phyloP scores from a whole-genome alignment of 176 grass and related monocot species.

The Oryza australiensis region DNA sequence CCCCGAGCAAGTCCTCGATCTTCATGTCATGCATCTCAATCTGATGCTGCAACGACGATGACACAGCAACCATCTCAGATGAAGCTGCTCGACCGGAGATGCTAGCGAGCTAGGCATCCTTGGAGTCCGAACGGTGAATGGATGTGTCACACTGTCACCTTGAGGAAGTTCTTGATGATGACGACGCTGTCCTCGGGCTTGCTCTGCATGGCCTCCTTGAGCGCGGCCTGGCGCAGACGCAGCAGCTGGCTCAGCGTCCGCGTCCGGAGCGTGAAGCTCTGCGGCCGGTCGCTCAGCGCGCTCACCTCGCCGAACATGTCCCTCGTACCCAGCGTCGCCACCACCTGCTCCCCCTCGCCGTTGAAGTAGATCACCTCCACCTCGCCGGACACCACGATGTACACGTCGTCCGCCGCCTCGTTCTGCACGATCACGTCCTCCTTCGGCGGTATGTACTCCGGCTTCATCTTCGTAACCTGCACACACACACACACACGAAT shows the following conservation, averaged over 20 bases:
- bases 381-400: slow-evolving; percentile 78
- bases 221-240: slow-evolving; percentile 72
- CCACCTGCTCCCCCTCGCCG: slow-evolving; percentile 43
- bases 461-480: slow-evolving; percentile 74
- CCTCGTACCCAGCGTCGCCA: slow-evolving; percentile 44
- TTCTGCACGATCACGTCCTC: slow-evolving; percentile 93
- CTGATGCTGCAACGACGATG: slow-evolving; percentile 51
- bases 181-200: slow-evolving; percentile 71
- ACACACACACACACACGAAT: not conserved
- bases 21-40: slow-evolving; percentile 78
- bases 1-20: slow-evolving; percentile 61
- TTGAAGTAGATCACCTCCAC: slow-evolving; percentile 53
- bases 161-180: slow-evolving; percentile 89
- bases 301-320: slow-evolving; percentile 86
- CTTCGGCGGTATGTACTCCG: slow-evolving; percentile 85
- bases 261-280: slow-evolving; percentile 79
- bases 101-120: too few species aligned
- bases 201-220: slow-evolving; percentile 84
- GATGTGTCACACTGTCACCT: slow-evolving; percentile 46
- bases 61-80: not conserved
- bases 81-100: not conserved
- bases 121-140: not conserved
- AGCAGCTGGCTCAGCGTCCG: slow-evolving; percentile 86
- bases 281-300: slow-evolving; percentile 61
- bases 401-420: slow-evolving; percentile 84